A percentile compares a stretch with the other conserved stretches of the same genome.
Evolutionary conservation across 345 rosid species (phyloP).

Genomic region (Euclidium syriacum): DNA sequence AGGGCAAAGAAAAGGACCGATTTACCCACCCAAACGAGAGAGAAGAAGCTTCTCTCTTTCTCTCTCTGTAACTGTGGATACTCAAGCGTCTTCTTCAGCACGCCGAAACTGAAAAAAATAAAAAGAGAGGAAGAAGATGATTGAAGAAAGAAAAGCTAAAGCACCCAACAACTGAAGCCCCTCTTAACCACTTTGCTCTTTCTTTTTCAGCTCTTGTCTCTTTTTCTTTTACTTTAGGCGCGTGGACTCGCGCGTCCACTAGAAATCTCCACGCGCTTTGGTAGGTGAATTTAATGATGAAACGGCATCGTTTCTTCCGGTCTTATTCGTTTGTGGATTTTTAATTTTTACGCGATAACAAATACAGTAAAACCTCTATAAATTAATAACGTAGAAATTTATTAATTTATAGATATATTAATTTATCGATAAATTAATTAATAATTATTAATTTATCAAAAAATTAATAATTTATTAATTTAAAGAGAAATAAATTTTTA

Average conservation of each 20-base stretch:
- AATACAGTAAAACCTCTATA: too few relatives aligned
- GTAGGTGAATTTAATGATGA: conserved; percentile 1
- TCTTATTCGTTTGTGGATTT: not conserved
- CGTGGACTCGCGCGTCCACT: conserved; percentile 26
- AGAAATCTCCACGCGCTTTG: conserved; percentile 15
- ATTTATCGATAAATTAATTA: too few relatives aligned
- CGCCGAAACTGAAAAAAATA: conserved; percentile 21
- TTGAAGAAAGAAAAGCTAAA: conserved; percentile 10
- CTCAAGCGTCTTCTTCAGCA: conserved; percentile 22
- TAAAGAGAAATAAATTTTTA: too few relatives aligned
- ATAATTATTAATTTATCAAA: too few relatives aligned
- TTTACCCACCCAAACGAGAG: not conserved
- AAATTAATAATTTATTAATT: too few relatives aligned
- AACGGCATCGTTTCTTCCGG: conserved; percentile 6
- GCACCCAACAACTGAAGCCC: conserved; percentile 30
- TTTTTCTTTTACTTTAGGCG: conserved; percentile 3
- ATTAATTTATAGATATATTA: too few relatives aligned
- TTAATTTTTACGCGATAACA: conserved; percentile 12
- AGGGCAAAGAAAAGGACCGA: not conserved
- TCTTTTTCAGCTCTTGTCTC: conserved; percentile 19
- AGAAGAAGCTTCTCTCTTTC: not conserved
- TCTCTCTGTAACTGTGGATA: conserved; percentile 9
- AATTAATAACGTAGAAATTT: too few relatives aligned
- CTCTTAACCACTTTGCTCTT: conserved; percentile 27
- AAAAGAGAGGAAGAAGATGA: not conserved